phyloP scores from a whole-genome alignment of 306 rosid species.

The Rosa persica region DNA sequence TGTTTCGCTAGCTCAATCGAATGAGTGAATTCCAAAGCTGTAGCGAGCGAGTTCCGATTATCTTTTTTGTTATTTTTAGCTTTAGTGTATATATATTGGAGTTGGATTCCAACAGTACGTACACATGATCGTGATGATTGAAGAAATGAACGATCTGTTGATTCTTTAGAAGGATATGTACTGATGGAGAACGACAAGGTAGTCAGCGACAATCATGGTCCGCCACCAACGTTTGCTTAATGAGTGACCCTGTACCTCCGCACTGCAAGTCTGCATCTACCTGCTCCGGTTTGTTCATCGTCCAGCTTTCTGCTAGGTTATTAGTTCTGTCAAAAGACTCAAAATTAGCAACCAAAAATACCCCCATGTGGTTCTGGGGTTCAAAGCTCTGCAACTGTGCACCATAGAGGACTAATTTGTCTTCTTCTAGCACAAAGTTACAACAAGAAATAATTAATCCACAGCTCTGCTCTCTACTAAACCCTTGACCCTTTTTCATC shows the following conservation, averaged over 20 bases:
- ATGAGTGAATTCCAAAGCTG: neutral
- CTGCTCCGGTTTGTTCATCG: neutral
- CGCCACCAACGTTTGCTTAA: neutral
- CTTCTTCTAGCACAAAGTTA: neutral
- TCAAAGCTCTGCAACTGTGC: neutral
- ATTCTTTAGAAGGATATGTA: neutral
- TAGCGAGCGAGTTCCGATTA: neutral
- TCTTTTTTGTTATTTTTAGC: neutral
- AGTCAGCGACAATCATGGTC: conserved; percentile 1
- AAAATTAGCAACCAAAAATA: neutral
- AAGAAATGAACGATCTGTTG: neutral
- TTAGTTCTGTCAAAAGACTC: neutral
- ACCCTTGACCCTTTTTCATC: neutral
- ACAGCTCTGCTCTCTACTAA: neutral
- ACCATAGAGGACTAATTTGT: too few relatives aligned
- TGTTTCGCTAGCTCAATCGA: neutral
- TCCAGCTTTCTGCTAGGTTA: neutral
- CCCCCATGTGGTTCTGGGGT: neutral
- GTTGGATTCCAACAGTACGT: neutral
- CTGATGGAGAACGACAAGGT: neutral
- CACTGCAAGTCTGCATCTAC: neutral
- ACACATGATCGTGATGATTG: neutral
- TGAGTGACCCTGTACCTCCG: neutral
- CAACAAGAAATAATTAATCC: neutral
- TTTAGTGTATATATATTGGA: neutral